phyloP scores from a whole-genome alignment of 345 rosid genomes.

The Mallotus nudiflorus region DNA sequence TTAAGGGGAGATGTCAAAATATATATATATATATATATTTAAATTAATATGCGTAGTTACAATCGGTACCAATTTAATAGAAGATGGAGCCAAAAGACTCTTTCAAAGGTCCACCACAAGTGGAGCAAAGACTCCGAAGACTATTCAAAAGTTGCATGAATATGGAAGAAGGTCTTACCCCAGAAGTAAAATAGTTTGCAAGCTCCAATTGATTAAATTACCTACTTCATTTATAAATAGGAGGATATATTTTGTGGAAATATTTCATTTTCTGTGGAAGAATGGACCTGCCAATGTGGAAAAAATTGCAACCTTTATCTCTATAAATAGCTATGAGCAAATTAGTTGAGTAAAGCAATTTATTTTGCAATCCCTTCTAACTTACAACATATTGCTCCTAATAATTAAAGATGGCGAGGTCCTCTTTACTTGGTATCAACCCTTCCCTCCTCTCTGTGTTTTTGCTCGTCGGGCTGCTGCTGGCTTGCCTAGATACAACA shows the following conservation, averaged over 20 bases:
- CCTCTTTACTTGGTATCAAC: background rate
- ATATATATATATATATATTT: too few relatives aligned
- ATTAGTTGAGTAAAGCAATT: background rate
- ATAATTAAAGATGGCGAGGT: background rate
- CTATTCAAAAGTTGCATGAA: too few relatives aligned
- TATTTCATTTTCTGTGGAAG: background rate
- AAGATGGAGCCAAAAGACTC: too few relatives aligned
- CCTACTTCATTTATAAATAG: too few relatives aligned
- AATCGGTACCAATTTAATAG: too few relatives aligned
- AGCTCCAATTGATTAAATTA: too few relatives aligned
- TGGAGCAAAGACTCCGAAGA: too few relatives aligned
- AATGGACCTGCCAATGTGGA: background rate
- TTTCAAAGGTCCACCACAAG: too few relatives aligned
- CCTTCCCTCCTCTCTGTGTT: background rate
- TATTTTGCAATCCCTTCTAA: background rate
- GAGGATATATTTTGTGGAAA: background rate
- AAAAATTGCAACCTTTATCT: background rate
- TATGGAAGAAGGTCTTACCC: too few relatives aligned
- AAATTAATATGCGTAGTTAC: too few relatives aligned
- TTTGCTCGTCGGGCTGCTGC: constrained; percentile 14
- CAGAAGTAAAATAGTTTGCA: too few relatives aligned
- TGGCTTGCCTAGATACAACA: constrained; percentile 19
- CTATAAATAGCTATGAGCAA: background rate
- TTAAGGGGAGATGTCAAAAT: too few relatives aligned
- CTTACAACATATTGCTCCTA: background rate